Evolutionary conservation across 2,329 filamentous ascomycete genomes (phyloP).

Genomic region (Lasiodiplodia citricola): DNA sequence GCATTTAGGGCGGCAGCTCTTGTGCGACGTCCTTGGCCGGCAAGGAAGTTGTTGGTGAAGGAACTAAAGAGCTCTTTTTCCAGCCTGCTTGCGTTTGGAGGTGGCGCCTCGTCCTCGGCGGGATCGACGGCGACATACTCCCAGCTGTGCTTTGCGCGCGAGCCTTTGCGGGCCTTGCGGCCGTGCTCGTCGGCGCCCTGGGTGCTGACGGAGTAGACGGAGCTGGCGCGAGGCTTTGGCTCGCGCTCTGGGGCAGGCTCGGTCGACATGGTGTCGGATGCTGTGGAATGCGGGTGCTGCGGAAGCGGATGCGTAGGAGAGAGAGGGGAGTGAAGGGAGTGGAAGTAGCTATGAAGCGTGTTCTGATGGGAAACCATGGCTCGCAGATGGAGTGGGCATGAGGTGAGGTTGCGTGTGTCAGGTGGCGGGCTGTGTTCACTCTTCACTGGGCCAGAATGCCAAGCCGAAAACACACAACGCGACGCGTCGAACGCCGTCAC

Average conservation of each 20-base stretch:
- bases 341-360: constrained; percentile 22
- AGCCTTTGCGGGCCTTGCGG: constrained; percentile 1
- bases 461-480: constrained; percentile 23
- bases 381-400: neutral
- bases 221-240: constrained; percentile 13
- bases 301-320: neutral
- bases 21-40: constrained; percentile 20
- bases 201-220: constrained; percentile 19
- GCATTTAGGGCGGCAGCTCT: constrained; percentile 2
- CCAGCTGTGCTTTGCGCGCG: constrained; percentile 26
- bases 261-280: constrained; percentile 14
- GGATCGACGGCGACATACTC: constrained; percentile 24
- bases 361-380: constrained; percentile 23
- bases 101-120: constrained; percentile 23
- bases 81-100: constrained; percentile 18
- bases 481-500: constrained; percentile 11
- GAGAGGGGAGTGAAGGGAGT: neutral
- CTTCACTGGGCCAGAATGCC: constrained; percentile 14
- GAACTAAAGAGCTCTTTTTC: constrained; percentile 24
- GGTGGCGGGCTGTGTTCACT: constrained; percentile 26
- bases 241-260: constrained; percentile 2
- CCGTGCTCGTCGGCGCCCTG: neutral
- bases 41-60: constrained; percentile 24
- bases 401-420: constrained; percentile 26
- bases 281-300: constrained; percentile 21